phyloP scores from a whole-genome alignment of 345 rosid species.

The Eucalyptus brandiana region DNA sequence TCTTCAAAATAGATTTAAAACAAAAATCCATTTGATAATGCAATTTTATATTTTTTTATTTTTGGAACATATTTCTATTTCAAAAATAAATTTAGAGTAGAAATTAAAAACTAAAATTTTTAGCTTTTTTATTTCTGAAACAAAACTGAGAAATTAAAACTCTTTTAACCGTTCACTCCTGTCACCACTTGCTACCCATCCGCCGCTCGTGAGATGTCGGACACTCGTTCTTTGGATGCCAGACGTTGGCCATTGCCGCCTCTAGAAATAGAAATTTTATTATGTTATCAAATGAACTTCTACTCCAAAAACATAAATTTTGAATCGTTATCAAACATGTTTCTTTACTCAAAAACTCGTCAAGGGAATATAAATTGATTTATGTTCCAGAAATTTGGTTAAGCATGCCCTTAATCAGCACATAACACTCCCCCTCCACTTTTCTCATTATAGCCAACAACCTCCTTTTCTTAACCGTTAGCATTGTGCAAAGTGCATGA shows the following conservation, averaged over 20 bases:
- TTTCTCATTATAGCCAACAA: no score
- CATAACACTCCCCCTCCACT: no score
- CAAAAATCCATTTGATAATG: rapidly evolving
- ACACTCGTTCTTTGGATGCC: rapidly evolving
- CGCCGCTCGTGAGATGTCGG: rapidly evolving
- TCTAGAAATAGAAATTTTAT: no score
- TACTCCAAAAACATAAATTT: rapidly evolving
- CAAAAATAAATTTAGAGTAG: rapidly evolving
- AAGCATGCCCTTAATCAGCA: rapidly evolving
- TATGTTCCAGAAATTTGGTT: rapidly evolving
- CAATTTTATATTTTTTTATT: no score
- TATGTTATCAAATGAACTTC: rapidly evolving
- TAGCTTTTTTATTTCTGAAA: no score
- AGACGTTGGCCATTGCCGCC: rapidly evolving
- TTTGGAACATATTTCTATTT: no score
- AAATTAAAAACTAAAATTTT: no score
- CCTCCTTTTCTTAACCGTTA: no score
- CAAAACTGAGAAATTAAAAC: no score
- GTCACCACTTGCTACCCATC: rapidly evolving
- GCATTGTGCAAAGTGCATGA: no score
- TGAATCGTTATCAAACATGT: rapidly evolving
- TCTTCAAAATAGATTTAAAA: rapidly evolving
- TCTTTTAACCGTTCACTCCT: rapidly evolving
- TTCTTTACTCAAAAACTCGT: no score
- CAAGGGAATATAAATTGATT: no score